Base-by-base conservation (phyloP, 2,329 filamentous ascomycete genomes). In the Fusarium foetens region DNA sequence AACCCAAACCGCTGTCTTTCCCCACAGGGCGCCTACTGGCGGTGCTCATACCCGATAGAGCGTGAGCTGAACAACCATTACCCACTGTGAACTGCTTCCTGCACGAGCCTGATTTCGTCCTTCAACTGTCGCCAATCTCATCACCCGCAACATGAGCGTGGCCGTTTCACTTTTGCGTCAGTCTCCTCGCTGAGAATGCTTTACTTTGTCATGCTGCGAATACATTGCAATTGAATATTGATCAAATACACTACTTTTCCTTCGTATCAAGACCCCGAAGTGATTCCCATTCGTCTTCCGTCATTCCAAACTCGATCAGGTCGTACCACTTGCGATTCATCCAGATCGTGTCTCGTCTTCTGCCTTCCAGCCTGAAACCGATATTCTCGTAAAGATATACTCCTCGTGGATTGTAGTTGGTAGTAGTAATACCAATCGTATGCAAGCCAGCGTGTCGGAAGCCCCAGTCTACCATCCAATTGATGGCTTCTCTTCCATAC, bases 241-340 rank as follows among this genome's bases (percentile, higher is more conserved):
- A 27, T 16, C n/a, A 29, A 23, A 31, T 7, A 55, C 23, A 25
- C 19, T 57, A 48, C 3, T 17, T 57, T 19, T 48, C 10, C 12
- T 14, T 12, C 31, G 25, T 16, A 14, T 49, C 21, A 25, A 68
- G 29, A 1, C 65, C 63, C 0, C 65, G 63, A 19, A 78, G 25
- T 31, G 25, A 67, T 64, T 78, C 69, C 83, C 83, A 84, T 62
- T 85, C 84, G 0, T 75, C 48, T 41, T 83, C 82, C 23, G 84
- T 68, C 70, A 85, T 84, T 1, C 78, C 80, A 58, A 83, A 76
- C 25, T 79, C 68, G 5, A 84, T 52, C 16, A 74, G 52, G 41
- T 83, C 80, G 39, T 77, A 75, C 81, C 80, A 88, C 33, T 79
- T 74, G 2, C 85, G 81, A 64, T 86, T 81, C 68, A 82, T 79